A percentile compares a stretch with the other conserved stretches of the same genome.
These are phyloP conservation scores for Diutina scorzettiae DNA, from an alignment of 1,139 yeast species.

Conservation along the genomic window DNA sequence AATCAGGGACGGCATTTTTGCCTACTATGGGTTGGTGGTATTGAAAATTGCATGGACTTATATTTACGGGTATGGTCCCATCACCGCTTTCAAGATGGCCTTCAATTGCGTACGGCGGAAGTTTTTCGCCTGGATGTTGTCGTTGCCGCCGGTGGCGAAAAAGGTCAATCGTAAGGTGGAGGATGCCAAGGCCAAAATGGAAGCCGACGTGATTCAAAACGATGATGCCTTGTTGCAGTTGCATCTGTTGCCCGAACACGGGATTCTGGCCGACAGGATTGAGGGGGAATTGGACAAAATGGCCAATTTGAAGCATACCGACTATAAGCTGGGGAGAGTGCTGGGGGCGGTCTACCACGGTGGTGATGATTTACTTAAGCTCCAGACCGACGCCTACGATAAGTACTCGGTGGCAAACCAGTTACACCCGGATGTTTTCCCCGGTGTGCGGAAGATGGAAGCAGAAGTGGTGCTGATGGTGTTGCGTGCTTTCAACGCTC, in stretches of 20 bases:
- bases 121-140: slow-evolving; percentile 7
- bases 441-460: slow-evolving; percentile 94
- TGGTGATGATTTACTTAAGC: slow-evolving; percentile 55
- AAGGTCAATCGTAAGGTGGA: slow-evolving; percentile 52
- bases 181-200: slow-evolving; percentile 36
- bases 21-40: not conserved
- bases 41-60: not conserved
- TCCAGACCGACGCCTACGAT: slow-evolving; percentile 70
- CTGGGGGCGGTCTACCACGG: slow-evolving; percentile 98
- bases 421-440: slow-evolving; percentile 93
- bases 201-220: slow-evolving; percentile 41
- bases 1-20: not conserved
- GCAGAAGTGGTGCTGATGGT: slow-evolving; percentile 93
- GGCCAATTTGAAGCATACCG: slow-evolving; percentile 39
- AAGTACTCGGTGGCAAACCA: slow-evolving; percentile 83
- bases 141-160: slow-evolving; percentile 40
- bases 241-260: slow-evolving; percentile 41
- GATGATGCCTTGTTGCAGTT: slow-evolving; percentile 37
- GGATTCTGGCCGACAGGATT: slow-evolving; percentile 36
- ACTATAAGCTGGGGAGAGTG: slow-evolving; percentile 75
- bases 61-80: slow-evolving; percentile 3
- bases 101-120: not conserved
- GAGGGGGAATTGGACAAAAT: slow-evolving; percentile 36
- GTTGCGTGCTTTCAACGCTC: slow-evolving; percentile 58
- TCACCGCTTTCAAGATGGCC: not conserved